Evolutionary conservation across 192 early-diverging fungal genomes (phyloP), one percentile per base, ranked within the genome.

Genomic region (Gonapodya prolifera): DNA sequence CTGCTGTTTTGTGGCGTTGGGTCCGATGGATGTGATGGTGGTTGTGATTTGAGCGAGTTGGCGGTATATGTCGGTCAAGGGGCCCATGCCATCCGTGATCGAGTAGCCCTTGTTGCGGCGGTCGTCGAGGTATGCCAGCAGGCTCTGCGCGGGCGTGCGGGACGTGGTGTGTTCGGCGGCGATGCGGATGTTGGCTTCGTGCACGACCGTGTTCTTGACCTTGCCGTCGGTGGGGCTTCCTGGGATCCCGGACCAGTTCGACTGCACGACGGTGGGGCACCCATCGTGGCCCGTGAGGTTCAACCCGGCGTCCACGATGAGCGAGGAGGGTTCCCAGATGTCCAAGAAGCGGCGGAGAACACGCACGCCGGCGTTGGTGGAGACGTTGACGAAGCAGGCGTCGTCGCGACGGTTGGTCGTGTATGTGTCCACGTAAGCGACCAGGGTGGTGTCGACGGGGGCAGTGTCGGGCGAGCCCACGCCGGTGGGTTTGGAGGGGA

Each of bases 21-120:
- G 69, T 16, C 78, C 35, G n/a, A 80, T 80, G 23, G 18, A 18
- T 8, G 78, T 69, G 78, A 80, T 80, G 77, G 80, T 80, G 8
- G 80, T 80, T 23, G n/a, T 80, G 16, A 23, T 2, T 35, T 80
- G 18, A 0, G 80, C 33, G 30, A 80, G 18, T 31, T n/a, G 34
- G 70, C 18, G 32, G 78, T 78, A 80, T 23, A 35, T 0, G 1
- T 34, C 61, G 23, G 77, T 80, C 30, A 80, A 34, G 0, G 80
- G 78, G 29, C 80, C 80, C 18, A 80, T 1, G 23, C 80, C 80
- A 70, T 80, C 80, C 28, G 30, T 18, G 2, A 80, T 32, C n/a
- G 29, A 69, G 79, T 80, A 80, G 0, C 80, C 80, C 35, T 80
- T 80, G 78, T 80, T 80, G 69, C 80, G 80, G 33, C 78, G 78